These are phyloP conservation scores for Melaleuca alternifolia DNA, from an alignment of 345 rosid genomes.

Conservation along the genomic window DNA sequence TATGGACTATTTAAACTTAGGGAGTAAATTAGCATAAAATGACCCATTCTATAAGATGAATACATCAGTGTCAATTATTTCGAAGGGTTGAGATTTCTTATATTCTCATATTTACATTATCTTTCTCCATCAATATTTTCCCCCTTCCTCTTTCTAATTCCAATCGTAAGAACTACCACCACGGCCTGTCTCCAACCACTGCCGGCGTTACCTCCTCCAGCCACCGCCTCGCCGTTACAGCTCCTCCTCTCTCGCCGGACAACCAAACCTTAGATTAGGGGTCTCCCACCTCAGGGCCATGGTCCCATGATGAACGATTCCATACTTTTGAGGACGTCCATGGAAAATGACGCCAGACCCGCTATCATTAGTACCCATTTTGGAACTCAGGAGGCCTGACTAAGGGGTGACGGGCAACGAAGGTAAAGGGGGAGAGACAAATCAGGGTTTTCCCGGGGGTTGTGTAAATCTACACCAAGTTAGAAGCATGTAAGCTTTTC, in stretches of 20 bases:
- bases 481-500: neutral
- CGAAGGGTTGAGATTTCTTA: too few species aligned
- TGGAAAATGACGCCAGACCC: neutral
- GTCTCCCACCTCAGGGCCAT: neutral
- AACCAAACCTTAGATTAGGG: neutral
- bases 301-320: neutral
- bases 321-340: neutral
- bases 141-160: neutral
- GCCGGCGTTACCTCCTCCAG: neutral
- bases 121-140: neutral
- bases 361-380: neutral
- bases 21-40: too few species aligned
- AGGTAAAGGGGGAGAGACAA: neutral
- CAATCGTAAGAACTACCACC: neutral
- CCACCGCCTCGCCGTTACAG: neutral
- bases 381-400: neutral
- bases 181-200: neutral
- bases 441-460: neutral
- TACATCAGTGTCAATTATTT: too few species aligned
- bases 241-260: neutral
- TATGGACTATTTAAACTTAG: neutral
- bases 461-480: neutral
- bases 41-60: too few species aligned
- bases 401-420: neutral
- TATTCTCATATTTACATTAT: neutral